These are phyloP conservation scores for Neurospora sp. DNA, from an alignment of 495 filamentous ascomycete genomes.

Conservation along the genomic window DNA sequence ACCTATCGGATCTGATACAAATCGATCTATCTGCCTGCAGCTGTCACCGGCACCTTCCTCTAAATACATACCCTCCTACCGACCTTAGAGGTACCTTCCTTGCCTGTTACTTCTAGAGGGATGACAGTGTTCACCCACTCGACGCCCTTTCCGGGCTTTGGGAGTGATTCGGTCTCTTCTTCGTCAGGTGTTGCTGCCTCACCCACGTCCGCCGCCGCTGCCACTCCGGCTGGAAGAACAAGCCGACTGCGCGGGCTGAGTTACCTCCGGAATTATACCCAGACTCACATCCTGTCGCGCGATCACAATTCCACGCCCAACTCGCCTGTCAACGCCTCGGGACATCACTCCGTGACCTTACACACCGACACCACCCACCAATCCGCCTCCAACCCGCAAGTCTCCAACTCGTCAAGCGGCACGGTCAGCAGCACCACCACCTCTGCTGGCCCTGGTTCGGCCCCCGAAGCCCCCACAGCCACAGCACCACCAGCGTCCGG, in stretches of 20 bases:
- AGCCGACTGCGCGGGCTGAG: constrained; percentile 61
- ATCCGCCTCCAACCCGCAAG: constrained; percentile 1
- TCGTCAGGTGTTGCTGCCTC: constrained; percentile 25
- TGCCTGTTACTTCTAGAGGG: constrained; percentile 2
- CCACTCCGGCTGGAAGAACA: constrained; percentile 20
- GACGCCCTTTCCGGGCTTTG: constrained; percentile 34
- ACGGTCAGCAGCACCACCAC: constrained; percentile 18
- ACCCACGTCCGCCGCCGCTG: constrained; percentile 22
- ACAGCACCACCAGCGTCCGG: constrained; percentile 1
- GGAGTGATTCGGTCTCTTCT: constrained; percentile 28
- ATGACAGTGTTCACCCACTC: constrained; percentile 46
- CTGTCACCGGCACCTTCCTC: neutral
- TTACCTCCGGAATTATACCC: constrained; percentile 64
- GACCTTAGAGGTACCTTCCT: neutral
- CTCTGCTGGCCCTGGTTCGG: constrained; percentile 1
- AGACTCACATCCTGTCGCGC: constrained; percentile 49
- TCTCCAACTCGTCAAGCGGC: constrained; percentile 19
- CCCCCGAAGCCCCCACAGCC: constrained; percentile 4
- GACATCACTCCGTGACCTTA: constrained; percentile 16
- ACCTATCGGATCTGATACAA: neutral
- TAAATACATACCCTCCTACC: neutral
- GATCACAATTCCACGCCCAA: constrained; percentile 27
- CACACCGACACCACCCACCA: constrained; percentile 3
- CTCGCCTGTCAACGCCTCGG: constrained; percentile 5
- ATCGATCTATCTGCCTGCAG: neutral